Conservation (phyloP, 164 flowering plant species). For the Vitis riparia region DNA sequence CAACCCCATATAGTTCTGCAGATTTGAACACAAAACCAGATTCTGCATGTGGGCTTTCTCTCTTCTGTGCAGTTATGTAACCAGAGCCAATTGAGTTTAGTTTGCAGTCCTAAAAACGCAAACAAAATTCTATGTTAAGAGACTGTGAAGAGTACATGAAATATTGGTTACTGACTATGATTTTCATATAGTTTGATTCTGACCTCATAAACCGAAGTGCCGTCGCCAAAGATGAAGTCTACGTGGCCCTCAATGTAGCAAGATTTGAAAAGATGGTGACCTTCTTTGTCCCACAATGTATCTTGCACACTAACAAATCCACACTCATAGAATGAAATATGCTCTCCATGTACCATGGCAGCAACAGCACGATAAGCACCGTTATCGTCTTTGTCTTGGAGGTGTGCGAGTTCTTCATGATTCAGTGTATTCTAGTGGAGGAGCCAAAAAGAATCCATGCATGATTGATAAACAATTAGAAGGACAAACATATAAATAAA, state of each 20-base stretch:
- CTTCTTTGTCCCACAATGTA: background rate
- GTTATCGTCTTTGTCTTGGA: no score
- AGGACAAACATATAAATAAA: no score
- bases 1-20: background rate
- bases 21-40: slow-evolving; percentile 9
- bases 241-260: slow-evolving; percentile 5
- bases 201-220: background rate
- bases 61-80: slow-evolving; percentile 2
- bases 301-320: slow-evolving; percentile 4
- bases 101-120: no score
- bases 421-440: slow-evolving; percentile 1
- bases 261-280: background rate
- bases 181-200: background rate
- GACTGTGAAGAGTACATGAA: no score
- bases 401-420: background rate
- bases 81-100: background rate
- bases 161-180: no score
- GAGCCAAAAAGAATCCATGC: no score
- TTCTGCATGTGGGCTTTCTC: background rate
- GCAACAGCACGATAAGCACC: background rate
- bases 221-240: slow-evolving; percentile 5
- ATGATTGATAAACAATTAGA: no score
- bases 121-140: no score
- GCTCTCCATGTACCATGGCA: background rate
- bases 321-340: background rate